A percentile compares a stretch with the other conserved stretches of the same genome.
Evolutionary conservation across 139 green algal species (phyloP).

Genomic region (Dunaliella sp.): DNA sequence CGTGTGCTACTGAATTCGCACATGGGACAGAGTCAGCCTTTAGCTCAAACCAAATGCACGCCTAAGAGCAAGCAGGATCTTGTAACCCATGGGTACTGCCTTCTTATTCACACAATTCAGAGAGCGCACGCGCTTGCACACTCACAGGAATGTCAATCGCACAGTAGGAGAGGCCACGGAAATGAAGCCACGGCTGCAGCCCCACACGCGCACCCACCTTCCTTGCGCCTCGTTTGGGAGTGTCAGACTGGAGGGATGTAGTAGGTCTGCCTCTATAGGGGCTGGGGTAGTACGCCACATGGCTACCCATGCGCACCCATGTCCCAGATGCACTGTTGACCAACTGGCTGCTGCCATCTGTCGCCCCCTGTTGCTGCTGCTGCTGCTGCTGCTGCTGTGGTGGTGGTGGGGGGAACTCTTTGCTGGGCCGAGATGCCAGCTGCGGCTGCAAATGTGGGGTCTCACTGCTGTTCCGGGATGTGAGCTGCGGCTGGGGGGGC

Average conservation of each 20-base stretch:
- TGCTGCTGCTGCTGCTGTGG: background rate
- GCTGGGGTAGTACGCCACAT: conserved; percentile 46
- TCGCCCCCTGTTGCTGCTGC: background rate
- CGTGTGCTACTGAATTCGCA: background rate
- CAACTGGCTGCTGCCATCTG: too few species aligned
- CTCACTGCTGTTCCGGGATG: too few species aligned
- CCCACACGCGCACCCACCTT: conserved; percentile 3
- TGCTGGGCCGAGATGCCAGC: too few species aligned
- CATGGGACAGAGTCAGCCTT: background rate
- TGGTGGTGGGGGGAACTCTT: background rate
- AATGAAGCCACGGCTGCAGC: too few species aligned
- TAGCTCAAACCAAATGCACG: too few species aligned
- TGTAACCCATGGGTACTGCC: background rate
- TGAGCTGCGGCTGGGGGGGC: too few species aligned
- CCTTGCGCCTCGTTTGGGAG: background rate
- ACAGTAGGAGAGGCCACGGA: background rate
- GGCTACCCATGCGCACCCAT: conserved; percentile 29
- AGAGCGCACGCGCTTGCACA: background rate
- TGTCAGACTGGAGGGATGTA: background rate
- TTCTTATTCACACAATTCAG: background rate
- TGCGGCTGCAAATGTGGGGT: too few species aligned
- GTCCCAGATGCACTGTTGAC: background rate
- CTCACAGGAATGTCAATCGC: background rate
- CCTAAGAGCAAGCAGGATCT: background rate
- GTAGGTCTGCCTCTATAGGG: conserved; percentile 36